Conservation (phyloP, 371 early-diverging fungal species). For the Apophysomyces elegans region DNA sequence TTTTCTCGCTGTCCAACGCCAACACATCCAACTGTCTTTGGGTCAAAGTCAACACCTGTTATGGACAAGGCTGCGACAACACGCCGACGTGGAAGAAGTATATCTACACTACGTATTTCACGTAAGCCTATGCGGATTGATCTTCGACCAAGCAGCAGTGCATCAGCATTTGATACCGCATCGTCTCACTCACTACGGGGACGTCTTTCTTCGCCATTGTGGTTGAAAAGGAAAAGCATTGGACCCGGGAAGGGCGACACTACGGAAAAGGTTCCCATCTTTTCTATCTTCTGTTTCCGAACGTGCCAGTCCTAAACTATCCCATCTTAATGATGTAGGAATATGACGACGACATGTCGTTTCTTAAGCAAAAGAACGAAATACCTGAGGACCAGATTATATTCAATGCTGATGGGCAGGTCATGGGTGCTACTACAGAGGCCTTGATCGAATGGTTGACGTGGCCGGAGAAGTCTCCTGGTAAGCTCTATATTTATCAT, state of each 20-base stretch:
- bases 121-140: conserved; percentile 13
- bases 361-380: conserved; percentile 47
- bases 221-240: conserved; percentile 5
- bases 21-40: not conserved
- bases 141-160: conserved; percentile 8
- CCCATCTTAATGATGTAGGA: not conserved
- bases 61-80: conserved; percentile 22
- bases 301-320: not conserved
- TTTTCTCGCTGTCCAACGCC: not conserved
- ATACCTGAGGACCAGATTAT: conserved; percentile 67
- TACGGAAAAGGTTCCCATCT: not conserved
- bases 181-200: not conserved
- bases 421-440: conserved; percentile 86
- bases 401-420: conserved; percentile 81
- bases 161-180: conserved; percentile 3
- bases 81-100: conserved; percentile 39
- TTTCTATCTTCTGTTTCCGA: not conserved
- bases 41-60: conserved; percentile 28
- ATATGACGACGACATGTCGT: not conserved
- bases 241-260: not conserved
- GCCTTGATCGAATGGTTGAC: conserved; percentile 89
- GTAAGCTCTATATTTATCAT: conserved; percentile 23
- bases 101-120: conserved; percentile 34
- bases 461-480: conserved; percentile 72
- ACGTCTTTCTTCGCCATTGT: not conserved